Base-by-base conservation (phyloP, 2,329 filamentous ascomycete species). In the Exutisphaerella laricina region DNA sequence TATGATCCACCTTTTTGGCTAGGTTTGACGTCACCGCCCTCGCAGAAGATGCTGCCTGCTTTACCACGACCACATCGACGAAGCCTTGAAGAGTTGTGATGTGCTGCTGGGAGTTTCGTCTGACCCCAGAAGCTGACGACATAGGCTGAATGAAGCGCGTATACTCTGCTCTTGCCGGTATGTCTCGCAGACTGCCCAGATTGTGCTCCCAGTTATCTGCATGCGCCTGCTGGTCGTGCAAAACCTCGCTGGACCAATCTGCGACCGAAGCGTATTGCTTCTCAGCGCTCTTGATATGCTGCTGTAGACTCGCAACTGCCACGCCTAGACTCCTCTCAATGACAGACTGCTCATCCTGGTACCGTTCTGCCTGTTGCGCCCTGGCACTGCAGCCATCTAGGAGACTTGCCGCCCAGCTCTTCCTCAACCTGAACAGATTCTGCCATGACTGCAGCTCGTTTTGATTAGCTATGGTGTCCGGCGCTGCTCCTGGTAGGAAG, bases 371-470 rank as follows among this genome's bases (percentile, higher is more conserved):
- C 49, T 74, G 68, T 39, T 72, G 69, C 39, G 81, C 79, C 70
- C 88, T 82, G 37, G 70, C 70, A 37, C 72, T 72, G 55, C 86
- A 90, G 53, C 83, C 80, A 18, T 82, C 78, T 5, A 84, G 75
- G 23, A 94, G 68, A 28, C 73, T 73, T 40, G 82, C 68, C 0
- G 88, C 85, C 92, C 92, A 98, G 54, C 77, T 74, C 56, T 83
- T 80, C 46, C 92, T 82, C 45, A 82, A 77, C 63, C 82, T 84
- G 71, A 92, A 96, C 16, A 97, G 73, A 32, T 82, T 79, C 62
- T 88, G 85, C 90, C 92, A 98, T 78, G 88, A 83, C 58, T 82
- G 75, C 42, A 96, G 73, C 49, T 88, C 83, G 48, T 84, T 86
- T 49, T 87, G 82, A 58, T 89, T 81, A 31, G 82, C 74, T 54